These are phyloP conservation scores for Gossypium schwendimanii DNA, from an alignment of 441 rosid genomes.

Conservation along the genomic window DNA sequence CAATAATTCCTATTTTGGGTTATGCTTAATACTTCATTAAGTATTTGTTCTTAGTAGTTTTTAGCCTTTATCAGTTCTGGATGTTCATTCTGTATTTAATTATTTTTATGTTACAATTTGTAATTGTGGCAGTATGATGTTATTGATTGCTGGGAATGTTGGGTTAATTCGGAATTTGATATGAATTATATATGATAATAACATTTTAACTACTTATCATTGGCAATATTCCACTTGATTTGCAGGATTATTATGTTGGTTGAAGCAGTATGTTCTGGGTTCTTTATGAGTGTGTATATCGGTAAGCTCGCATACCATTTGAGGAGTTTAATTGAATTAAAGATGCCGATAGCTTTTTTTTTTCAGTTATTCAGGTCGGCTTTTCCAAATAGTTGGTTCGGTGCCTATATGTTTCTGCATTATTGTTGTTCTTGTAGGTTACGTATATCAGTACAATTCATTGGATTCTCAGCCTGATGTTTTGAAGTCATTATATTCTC, in stretches of 20 bases:
- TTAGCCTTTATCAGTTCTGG: not conserved
- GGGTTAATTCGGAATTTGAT: not conserved
- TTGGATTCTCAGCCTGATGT: constrained; percentile 90
- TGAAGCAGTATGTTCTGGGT: constrained; percentile 78
- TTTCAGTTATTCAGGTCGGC: not conserved
- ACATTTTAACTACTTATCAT: not conserved
- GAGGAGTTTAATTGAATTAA: not conserved
- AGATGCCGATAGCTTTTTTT: not conserved
- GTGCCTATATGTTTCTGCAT: not conserved
- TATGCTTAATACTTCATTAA: constrained; percentile 1
- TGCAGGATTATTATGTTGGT: constrained; percentile 77
- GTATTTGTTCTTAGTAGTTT: not conserved
- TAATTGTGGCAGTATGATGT: not conserved
- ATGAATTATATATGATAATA: not conserved
- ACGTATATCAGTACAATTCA: constrained; percentile 77
- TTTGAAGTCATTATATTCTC: constrained; percentile 86
- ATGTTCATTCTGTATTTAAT: not conserved
- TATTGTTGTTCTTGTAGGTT: constrained; percentile 47
- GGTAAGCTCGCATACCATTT: constrained; percentile 42
- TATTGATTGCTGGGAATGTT: not conserved
- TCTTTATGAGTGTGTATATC: constrained; percentile 71
- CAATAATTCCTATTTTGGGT: not conserved
- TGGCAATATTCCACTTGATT: constrained; percentile 8
- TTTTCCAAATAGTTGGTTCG: not conserved
- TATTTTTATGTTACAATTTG: not conserved